Evolutionary conservation across 345 rosid species (phyloP), one percentile per base, ranked within the genome.

Genomic region (Linum usitatissimum): DNA sequence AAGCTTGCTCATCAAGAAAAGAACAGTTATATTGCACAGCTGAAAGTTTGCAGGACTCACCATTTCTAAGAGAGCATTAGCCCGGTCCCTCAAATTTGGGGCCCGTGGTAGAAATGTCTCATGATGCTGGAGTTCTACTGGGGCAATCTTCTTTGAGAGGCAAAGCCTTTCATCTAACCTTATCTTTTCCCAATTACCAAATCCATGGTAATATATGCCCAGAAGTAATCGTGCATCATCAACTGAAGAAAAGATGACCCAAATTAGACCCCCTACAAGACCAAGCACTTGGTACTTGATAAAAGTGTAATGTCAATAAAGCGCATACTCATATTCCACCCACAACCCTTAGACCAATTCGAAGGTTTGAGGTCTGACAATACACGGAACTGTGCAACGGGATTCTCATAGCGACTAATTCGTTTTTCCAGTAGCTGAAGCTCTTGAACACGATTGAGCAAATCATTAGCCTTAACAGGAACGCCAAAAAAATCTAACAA

Each of bases 331-430:
- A 86, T 96, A 77, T 90, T 90, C 99, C 99, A 94, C 45, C 99
- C 97, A 63, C 99, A 94, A 61, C 99, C 99, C 82, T 94, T 94
- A 55, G 99, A 86, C 99, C 99, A 94, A 67, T 90, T 94, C 14
- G 99, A 87, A 73, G 97, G 96, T 81, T 90, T 94, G 62, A 90
- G 96, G 76, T 83, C 85, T 23, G 74, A 69, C 71, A 90, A 76
- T 57, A 83, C 97, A 63, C 95, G 85, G 75, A 94, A 94, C 63
- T 90, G 99, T 70, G 81, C 79, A 66, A 93, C 69, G 42, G 99
- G 99, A 77, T 93, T 84, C 59, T 82, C 76, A 63, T 90, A 93
- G 64, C 84, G 88, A 73, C 61, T 73, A 57, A 93, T 86, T 53
- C 96, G 86, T 73, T 86, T 90, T 58, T 87, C 89, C 57, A 94